phyloP scores from a whole-genome alignment of 768 basidiomycete species.

The Mycena haematopus region DNA sequence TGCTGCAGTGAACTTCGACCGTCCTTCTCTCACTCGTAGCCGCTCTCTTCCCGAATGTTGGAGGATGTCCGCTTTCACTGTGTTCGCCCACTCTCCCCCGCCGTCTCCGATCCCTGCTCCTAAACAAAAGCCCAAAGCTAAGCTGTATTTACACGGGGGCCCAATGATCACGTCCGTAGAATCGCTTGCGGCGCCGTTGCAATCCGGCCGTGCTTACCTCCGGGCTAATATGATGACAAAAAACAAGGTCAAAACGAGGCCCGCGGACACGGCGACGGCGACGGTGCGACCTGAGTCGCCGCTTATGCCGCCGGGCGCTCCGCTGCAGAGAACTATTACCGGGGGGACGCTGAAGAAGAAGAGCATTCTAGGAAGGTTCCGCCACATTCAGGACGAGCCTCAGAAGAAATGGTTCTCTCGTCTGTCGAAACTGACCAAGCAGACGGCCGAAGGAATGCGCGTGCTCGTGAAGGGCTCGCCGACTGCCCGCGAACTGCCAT shows the following conservation, averaged over 20 bases:
- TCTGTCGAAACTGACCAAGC: conserved; percentile 9
- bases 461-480: conserved; percentile 8
- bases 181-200: conserved; percentile 16
- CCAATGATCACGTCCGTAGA: conserved; percentile 15
- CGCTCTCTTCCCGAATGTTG: conserved; percentile 21
- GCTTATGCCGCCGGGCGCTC: neutral
- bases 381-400: neutral
- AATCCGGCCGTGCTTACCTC: conserved; percentile 19
- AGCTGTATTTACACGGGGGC: conserved; percentile 4
- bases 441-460: conserved; percentile 11
- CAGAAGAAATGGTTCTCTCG: conserved; percentile 1
- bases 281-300: neutral
- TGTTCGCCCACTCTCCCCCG: conserved; percentile 1
- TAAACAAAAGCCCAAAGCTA: neutral
- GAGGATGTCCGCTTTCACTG: conserved; percentile 20
- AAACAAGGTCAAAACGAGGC: conserved; percentile 18
- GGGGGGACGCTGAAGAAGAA: conserved; percentile 12
- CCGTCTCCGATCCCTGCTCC: conserved; percentile 17
- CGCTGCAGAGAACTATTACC: conserved; percentile 11
- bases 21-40: conserved; percentile 11
- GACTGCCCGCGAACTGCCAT: conserved; percentile 10
- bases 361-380: conserved; percentile 1
- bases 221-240: neutral
- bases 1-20: neutral
- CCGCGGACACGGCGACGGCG: neutral